Percentiles rank a stretch among this genome's conserved stretches.
phyloP scores from a whole-genome alignment of 257 asterid species.

The Avicennia marina region DNA sequence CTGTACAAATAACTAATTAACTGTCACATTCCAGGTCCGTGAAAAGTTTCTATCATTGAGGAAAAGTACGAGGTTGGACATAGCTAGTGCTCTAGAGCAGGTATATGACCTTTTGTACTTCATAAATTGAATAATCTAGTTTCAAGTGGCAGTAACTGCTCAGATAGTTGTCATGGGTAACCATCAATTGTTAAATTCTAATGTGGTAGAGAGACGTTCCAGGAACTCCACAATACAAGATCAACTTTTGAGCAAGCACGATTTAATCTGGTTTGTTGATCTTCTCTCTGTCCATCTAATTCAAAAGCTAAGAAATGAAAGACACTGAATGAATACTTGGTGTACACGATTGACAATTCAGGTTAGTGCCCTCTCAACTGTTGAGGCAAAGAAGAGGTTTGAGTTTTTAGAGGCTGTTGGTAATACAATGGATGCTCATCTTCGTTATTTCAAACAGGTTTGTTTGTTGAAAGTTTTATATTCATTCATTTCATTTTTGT shows the following conservation, averaged over 20 bases:
- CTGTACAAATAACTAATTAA: conserved; percentile 11
- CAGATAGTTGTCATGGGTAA: conserved; percentile 59
- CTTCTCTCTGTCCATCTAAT: not conserved
- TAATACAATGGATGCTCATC: conserved; percentile 85
- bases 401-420: conserved; percentile 89
- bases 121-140: conserved; percentile 12
- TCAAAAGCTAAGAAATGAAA: not conserved
- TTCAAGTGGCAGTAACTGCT: conserved; percentile 27
- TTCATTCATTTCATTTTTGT: conserved; percentile 1
- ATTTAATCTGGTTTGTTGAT: conserved; percentile 71
- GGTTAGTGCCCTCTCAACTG: conserved; percentile 85
- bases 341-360: conserved; percentile 29
- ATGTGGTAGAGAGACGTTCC: conserved; percentile 95
- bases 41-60: conserved; percentile 84
- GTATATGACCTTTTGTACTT: conserved; percentile 39
- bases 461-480: conserved; percentile 8
- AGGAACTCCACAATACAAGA: conserved; percentile 94
- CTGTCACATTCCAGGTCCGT: conserved; percentile 57
- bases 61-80: conserved; percentile 82
- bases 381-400: conserved; percentile 88
- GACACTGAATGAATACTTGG: conserved; percentile 18
- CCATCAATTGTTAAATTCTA: conserved; percentile 64
- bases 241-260: conserved; percentile 86
- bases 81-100: conserved; percentile 81
- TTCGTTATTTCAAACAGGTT: conserved; percentile 81